Evolutionary conservation across 1,284 basidiomycete species (phyloP), one percentile per base, ranked within the genome.

Genomic region (Moniliella sp.): DNA sequence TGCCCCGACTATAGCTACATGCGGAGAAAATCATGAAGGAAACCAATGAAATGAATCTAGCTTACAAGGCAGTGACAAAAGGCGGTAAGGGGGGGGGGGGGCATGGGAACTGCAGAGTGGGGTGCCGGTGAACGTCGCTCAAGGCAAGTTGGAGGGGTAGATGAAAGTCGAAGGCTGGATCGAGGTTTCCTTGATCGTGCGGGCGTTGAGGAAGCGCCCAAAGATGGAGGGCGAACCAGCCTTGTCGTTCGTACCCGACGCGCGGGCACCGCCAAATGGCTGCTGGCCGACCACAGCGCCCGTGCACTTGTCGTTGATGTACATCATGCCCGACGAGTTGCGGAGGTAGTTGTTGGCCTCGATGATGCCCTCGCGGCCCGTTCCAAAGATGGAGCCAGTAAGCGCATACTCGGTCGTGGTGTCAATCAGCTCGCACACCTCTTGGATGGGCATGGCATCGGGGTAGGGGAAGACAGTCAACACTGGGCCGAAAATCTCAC

Each of bases 401-500:
- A 99, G 68, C 4, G 75, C 84, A 64, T 99, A 99, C 37, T 71
- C 65, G 30, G 82, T 79, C 1, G 83, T 83, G 13, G 66, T 66
- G 66, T 97, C 79, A 58, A 97, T 75, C 31, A 94, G 65, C 35
- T 81, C 73, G 51, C 82, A 71, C 0, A 78, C 88, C 65, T 78
- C 69, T 40, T 84, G 79, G 45, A 70, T 81, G 45, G 88, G 88
- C 72, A n/a, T n/a, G 14, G 50, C 45, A 30, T 57, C 55, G 23
- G 39, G 40, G 33, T 43, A 45, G 14, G 34, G 33, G 62, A 67
- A 51, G 48, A 81, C 81, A 25, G 88, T 93, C 39, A 94, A 61
- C 32, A 97, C 86, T 19, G 91, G 91, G 3, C 88, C 88, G 49
- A 97, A 94, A 54, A 97, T 80, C 65, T 97, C 88, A 51, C 93